Evolutionary conservation across 208 protist species (phyloP), one percentile per base, ranked within the genome.

Genomic region (Crithidia thermophila): DNA sequence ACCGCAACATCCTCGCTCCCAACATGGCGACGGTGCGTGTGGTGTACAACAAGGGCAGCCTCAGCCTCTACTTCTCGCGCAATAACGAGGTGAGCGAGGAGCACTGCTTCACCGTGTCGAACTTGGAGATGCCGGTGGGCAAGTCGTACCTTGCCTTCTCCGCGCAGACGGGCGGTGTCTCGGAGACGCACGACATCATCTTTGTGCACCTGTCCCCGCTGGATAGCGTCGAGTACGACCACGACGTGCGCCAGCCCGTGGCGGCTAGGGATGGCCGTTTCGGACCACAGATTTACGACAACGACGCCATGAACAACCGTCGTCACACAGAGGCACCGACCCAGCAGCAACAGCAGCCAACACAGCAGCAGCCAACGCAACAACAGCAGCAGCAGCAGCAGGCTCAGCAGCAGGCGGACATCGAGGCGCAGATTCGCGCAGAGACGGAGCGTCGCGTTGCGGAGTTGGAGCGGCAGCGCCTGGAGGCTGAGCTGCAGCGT

Each of bases 201-300:
- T 96, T 89, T 72, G 43, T 94, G 16, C 87, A 96, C 64, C 58
- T 85, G 2, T 76, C 76, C 21, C 77, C 86, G 4, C 43, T 94
- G 18, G 66, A 61, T 20, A 75, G 64, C 10, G 68, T 50, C 2
- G 51, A 57, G 13, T 95, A 94, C 77, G 72, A 80, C 49, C 75
- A 89, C 56, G 79, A 95, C 55, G 74, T 93, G n/a, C 73, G 77
- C 37, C 21, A 75, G 50, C 68, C 57, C 43, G 23, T 39, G 20
- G 16, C 34, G 13, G 23, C 36, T 9, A 10, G 36, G 10, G 62
- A 43, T 14, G 46, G 3, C 27, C 4, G 40, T 0, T 27, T 21
- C 18, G 37, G 45, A 16, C 33, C 61, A n/a, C 51, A 39, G 43
- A 37, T 69, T n/a, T 75, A 73, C 63, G 47, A 72, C 67, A 79